Base-by-base conservation (phyloP, 2,329 filamentous ascomycete genomes). In the Beauveria bassiana region DNA sequence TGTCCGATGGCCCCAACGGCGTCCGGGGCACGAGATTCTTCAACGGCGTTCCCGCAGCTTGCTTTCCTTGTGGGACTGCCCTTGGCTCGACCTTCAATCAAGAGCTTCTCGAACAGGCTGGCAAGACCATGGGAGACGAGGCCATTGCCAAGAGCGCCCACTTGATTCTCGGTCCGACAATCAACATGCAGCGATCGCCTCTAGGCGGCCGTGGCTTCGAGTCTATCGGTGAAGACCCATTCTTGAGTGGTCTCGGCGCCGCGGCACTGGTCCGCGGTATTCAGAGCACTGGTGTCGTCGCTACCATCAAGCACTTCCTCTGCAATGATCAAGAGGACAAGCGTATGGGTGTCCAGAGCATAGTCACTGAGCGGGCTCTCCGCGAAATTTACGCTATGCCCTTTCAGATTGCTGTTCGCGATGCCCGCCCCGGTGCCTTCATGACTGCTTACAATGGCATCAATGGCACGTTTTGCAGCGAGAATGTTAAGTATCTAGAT, bases 1-100 rank as follows among this genome's bases (percentile, higher is more conserved):
- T 86, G 52, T 83, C 84, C 43, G 87, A 90, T 66, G 87, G 87
- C 0, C 88, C 88, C 43, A 89, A 89, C 70, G 87, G 87, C 56
- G 82, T 87, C 40, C 79, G 87, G 65, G 87, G 86, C 56, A 85
- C 82, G 52, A 84, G 82, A 66, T 89, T 88, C 77, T 89, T 89
- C 73, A 83, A 86, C 66, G 84, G 86, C 58, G 74, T 79, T 38
- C 78, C 77, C 26, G 81, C 84, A 1, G 83, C 83, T n/a, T 86
- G 83, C 67, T 81, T 86, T 65, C 83, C 84, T 12, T 85, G 83
- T 64, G 82, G 82, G 24, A 84, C 82, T 0, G 80, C 76, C 1
- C 75, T 86, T 6, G 84, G 80, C 31, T 77, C 84, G 5, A 86
- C 83, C 26, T 86, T 82, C 69, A 84, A 86, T 70, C 71, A 74